Evolutionary conservation across 164 flowering plant species (phyloP).

Genomic region (Umbellularia californica): DNA sequence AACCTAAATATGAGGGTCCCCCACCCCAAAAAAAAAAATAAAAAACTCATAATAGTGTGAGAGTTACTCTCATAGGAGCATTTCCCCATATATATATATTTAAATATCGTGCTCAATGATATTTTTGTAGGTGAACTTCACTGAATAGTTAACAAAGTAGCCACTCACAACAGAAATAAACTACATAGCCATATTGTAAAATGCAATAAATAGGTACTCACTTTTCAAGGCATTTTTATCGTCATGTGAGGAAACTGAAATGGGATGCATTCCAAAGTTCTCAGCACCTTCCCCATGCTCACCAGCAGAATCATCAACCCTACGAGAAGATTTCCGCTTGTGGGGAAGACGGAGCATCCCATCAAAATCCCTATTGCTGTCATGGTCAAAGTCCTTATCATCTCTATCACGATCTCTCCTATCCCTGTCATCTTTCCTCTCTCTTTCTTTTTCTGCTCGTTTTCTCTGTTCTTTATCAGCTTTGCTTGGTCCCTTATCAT

Average conservation of each 20-base stretch:
- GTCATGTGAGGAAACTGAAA: conserved; percentile 39
- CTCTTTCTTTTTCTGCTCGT: conserved; percentile 59
- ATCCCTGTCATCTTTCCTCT: conserved; percentile 54
- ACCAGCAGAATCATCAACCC: conserved; percentile 42
- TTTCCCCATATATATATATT: no score
- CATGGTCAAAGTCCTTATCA: conserved; percentile 57
- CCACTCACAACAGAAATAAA: neutral
- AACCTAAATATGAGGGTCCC: no score
- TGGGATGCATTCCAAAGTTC: conserved; percentile 35
- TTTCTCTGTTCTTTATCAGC: conserved; percentile 53
- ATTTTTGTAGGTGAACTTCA: no score
- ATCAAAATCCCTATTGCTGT: conserved; percentile 40
- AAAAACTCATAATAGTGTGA: no score
- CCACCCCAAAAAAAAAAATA: no score
- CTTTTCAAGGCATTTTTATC: conserved; percentile 55
- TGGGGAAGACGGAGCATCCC: conserved; percentile 37
- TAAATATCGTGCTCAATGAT: no score
- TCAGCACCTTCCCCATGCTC: conserved; percentile 54
- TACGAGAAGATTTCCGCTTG: conserved; percentile 42
- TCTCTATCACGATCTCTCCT: conserved; percentile 49
- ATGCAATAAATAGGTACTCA: conserved; percentile 25
- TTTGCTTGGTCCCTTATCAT: conserved; percentile 37
- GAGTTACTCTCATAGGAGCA: no score
- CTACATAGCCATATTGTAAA: neutral
- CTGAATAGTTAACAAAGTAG: no score